Evolutionary conservation across 2,329 filamentous ascomycete genomes (phyloP).

Genomic region (Hymenoscyphus occultus): DNA sequence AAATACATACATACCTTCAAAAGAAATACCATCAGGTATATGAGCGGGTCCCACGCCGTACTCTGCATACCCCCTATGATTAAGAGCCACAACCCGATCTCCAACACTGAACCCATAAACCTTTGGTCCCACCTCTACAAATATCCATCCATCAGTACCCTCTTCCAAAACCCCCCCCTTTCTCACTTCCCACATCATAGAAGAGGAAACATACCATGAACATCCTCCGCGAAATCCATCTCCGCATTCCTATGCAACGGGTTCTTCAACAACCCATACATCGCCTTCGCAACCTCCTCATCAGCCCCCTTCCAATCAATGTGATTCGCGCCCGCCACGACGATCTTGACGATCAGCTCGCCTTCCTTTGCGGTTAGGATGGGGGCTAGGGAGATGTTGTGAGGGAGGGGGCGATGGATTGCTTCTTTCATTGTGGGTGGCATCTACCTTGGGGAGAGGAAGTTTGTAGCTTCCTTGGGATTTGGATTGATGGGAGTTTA

Average conservation of each 20-base stretch:
- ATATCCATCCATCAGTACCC: conserved; percentile 31
- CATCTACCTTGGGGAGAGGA: too few relatives aligned
- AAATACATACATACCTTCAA: conserved; percentile 27
- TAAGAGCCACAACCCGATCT: conserved; percentile 49
- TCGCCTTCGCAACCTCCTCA: not conserved
- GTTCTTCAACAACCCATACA: conserved; percentile 6
- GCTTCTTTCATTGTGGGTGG: conserved; percentile 10
- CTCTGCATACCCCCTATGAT: conserved; percentile 55
- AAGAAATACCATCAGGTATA: conserved; percentile 32
- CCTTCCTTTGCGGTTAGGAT: not conserved
- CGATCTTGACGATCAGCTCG: conserved; percentile 8
- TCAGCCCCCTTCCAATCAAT: conserved; percentile 13
- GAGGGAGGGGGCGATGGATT: conserved; percentile 6
- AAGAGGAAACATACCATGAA: conserved; percentile 18
- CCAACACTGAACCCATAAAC: conserved; percentile 45
- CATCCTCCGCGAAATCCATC: conserved; percentile 6
- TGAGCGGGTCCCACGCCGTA: conserved; percentile 56
- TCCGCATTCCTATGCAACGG: conserved; percentile 3
- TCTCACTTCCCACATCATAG: too few relatives aligned
- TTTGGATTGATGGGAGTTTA: not conserved
- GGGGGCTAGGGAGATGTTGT: conserved; percentile 3
- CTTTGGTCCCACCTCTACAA: conserved; percentile 47
- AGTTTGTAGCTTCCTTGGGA: not conserved
- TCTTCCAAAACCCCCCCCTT: too few relatives aligned
- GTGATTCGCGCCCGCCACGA: conserved; percentile 6